phyloP scores from a whole-genome alignment of 179 eudicot genomes.

The Actinidia polygama region DNA sequence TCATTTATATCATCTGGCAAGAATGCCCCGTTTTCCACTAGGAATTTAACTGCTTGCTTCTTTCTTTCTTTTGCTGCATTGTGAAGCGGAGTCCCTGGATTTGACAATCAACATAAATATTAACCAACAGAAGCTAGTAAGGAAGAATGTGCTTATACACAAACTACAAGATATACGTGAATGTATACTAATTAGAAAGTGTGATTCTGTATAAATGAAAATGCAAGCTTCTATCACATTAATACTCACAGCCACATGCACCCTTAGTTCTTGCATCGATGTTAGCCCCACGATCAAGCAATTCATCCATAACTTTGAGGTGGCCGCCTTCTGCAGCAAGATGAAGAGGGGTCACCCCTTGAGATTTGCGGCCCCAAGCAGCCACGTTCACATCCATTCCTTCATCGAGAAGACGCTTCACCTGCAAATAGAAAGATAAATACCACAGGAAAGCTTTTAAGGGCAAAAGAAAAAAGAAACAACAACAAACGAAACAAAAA shows the following conservation, averaged over 20 bases:
- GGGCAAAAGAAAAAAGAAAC: background rate
- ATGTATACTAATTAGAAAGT: background rate
- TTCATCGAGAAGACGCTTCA: slow-evolving; percentile 75
- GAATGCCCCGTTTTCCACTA: slow-evolving; percentile 91
- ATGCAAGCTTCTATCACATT: background rate
- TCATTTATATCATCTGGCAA: slow-evolving; percentile 86
- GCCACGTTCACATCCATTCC: slow-evolving; percentile 89
- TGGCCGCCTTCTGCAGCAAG: slow-evolving; percentile 98
- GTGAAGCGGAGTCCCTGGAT: slow-evolving; percentile 96
- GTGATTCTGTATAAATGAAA: background rate
- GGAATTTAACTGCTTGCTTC: slow-evolving; percentile 75
- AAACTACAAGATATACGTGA: background rate
- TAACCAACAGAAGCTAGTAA: background rate
- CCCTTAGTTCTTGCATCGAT: slow-evolving; percentile 98
- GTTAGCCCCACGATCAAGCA: slow-evolving; percentile 90
- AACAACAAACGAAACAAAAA: background rate
- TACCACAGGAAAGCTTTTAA: background rate
- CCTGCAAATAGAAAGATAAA: slow-evolving; percentile 42
- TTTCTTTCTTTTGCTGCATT: slow-evolving; percentile 89
- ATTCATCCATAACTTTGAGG: slow-evolving; percentile 85
- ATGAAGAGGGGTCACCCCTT: slow-evolving; percentile 95
- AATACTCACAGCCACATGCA: slow-evolving; percentile 86
- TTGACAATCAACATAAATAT: background rate
- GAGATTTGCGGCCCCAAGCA: slow-evolving; percentile 85
- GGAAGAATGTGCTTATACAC: no score